Conservation (phyloP, 2,329 filamentous ascomycete genomes). For the Cladophialophora immunda region DNA sequence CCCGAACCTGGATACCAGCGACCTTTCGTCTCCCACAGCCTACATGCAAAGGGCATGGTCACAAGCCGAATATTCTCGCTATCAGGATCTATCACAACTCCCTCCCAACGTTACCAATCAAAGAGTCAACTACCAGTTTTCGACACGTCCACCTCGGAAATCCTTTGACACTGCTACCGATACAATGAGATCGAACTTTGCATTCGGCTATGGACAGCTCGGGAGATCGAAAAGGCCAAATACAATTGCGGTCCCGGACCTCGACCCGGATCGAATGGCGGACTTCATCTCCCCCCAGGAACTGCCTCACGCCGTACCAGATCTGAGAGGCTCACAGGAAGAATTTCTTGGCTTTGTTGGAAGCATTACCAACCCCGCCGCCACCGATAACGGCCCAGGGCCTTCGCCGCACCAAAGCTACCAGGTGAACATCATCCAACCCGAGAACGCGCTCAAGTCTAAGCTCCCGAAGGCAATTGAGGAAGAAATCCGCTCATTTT, state of each 20-base stretch:
- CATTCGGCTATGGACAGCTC: slow-evolving; percentile 12
- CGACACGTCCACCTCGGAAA: slow-evolving; percentile 1
- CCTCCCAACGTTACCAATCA: slow-evolving; percentile 8
- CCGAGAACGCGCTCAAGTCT: slow-evolving; percentile 13
- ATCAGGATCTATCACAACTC: slow-evolving; percentile 7
- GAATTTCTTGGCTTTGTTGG: slow-evolving; percentile 26
- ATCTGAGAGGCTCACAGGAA: slow-evolving; percentile 27
- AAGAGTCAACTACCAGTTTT: slow-evolving; percentile 7
- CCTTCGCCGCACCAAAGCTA: slow-evolving; percentile 19
- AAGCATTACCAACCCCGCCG: slow-evolving; percentile 12
- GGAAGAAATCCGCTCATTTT: slow-evolving; percentile 31
- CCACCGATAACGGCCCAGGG: neutral
- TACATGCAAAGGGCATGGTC: slow-evolving; percentile 24
- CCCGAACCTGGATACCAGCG: neutral
- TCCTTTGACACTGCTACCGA: neutral
- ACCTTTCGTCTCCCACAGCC: neutral
- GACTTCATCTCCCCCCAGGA: slow-evolving; percentile 24
- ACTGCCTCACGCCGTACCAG: slow-evolving; percentile 13
- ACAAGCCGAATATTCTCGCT: slow-evolving; percentile 14
- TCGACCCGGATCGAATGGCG: slow-evolving; percentile 20
- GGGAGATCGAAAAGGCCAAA: slow-evolving; percentile 11
- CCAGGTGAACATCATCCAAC: slow-evolving; percentile 23
- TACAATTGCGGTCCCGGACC: slow-evolving; percentile 28
- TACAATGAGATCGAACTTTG: neutral
- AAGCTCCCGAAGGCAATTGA: slow-evolving; percentile 21